phyloP scores from a whole-genome alignment of 2,329 filamentous ascomycete species.

The Beauveria rudraprayagi region DNA sequence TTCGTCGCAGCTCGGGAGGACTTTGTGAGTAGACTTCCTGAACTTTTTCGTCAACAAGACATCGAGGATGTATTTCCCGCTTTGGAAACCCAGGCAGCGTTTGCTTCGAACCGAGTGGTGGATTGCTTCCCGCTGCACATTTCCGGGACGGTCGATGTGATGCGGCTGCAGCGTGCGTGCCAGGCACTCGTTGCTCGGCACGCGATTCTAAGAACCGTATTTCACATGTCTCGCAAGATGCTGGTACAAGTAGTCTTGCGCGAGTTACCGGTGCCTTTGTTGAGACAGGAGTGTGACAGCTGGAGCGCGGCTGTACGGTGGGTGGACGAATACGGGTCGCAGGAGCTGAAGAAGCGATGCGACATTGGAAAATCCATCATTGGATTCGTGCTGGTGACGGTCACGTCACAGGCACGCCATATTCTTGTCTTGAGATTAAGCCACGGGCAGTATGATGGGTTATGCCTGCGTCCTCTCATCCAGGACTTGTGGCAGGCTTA shows the following conservation, averaged over 20 bases:
- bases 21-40: neutral
- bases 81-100: neutral
- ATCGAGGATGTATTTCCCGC: neutral
- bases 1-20: neutral
- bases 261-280: neutral
- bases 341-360: neutral
- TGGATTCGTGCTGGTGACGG: neutral
- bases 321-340: neutral
- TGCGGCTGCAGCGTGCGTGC: neutral
- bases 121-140: constrained; percentile 4
- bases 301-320: neutral
- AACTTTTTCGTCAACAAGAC: neutral
- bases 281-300: neutral
- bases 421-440: neutral
- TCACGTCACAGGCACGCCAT: neutral
- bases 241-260: neutral
- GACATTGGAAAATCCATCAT: neutral
- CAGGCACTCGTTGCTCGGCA: neutral
- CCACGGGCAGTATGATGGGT: neutral
- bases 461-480: neutral
- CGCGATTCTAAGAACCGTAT: neutral
- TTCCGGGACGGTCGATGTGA: neutral
- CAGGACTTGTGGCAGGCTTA: neutral
- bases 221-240: neutral
- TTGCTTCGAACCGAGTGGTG: neutral